A percentile compares a stretch with the other conserved stretches of the same genome.
Conservation (phyloP, 2,329 filamentous ascomycete species). For the Penicillium sp. region DNA sequence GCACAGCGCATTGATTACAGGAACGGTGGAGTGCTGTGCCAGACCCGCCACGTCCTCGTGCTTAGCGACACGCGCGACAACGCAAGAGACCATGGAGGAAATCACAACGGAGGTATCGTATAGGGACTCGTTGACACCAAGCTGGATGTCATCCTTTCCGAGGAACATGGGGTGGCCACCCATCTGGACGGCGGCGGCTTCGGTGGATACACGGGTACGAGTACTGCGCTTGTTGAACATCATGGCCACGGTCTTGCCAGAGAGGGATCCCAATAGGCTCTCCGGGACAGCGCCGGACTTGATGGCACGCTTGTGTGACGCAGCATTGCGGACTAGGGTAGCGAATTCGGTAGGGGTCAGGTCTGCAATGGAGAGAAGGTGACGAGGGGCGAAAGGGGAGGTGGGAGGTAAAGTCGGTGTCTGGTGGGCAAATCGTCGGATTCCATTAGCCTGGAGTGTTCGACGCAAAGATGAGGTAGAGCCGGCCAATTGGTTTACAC, state of each 20-base stretch:
- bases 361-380: conserved; percentile 86
- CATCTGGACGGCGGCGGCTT: conserved; percentile 78
- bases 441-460: conserved; percentile 23
- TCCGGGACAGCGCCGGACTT: conserved; percentile 58
- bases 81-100: conserved; percentile 81
- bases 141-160: conserved; percentile 88
- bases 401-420: conserved; percentile 36
- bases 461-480: conserved; percentile 22
- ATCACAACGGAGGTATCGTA: conserved; percentile 86
- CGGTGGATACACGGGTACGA: conserved; percentile 83
- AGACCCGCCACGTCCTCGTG: conserved; percentile 66
- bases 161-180: conserved; percentile 95
- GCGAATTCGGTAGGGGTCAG: conserved; percentile 70
- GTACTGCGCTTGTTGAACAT: conserved; percentile 96
- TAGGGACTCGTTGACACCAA: conserved; percentile 89
- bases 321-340: conserved; percentile 72
- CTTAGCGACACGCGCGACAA: conserved; percentile 68
- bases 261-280: conserved; percentile 54
- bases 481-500: conserved; percentile 23
- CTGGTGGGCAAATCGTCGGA: conserved; percentile 30
- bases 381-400: conserved; percentile 60
- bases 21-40: conserved; percentile 64
- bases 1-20: conserved; percentile 79
- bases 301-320: conserved; percentile 64
- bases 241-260: conserved; percentile 78